Evolutionary conservation across 164 flowering plant species (phyloP), one percentile per base, ranked within the genome.

Genomic region (Vitis riparia): DNA sequence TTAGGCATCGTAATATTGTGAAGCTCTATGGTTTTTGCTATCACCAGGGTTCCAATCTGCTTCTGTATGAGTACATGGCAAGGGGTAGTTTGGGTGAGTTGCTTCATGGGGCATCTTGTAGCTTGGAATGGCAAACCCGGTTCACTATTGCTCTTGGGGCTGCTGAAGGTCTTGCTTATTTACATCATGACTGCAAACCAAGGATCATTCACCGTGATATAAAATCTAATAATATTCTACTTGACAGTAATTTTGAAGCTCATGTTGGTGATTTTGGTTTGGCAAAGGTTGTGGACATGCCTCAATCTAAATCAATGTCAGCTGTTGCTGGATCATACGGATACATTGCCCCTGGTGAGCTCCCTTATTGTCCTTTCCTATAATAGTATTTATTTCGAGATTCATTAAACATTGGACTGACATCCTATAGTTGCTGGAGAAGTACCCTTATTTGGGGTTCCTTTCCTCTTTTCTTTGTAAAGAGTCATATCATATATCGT

Each of bases 251-350:
- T 62, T 92, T 91, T 70, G 93, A 93, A 83, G 97, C 99, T n/a
- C 98, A 88, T 82, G 99, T 96, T 66, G 98, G 99, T 68, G 99
- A 96, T 80, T 93, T 93, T 68, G 99, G 98, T 23, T 77, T 96
- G 73, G 98, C 99, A 1, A 96, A 93, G 82, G 90, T 96, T 60
- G 79, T 96, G 68, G 99, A 96, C 79, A 85, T 93, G 99, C 97
- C 99, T 60, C 89, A 88, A 8, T 92, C 97, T 17, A 96, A 92
- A 78, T 86, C 97, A 30, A 81, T 96, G 90, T 92, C 97, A 51
- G 97, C 97, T 30, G 91, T 96, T 74, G 99, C 98, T 66, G 99
- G 99, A 52, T 92, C 99, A n/a, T 96, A 92, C 72, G 99, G 99
- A 2, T 96, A 96, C 74, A 96, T 96, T 70, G 98, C 99, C 60